Conservation (phyloP, 1,139 yeast species). For the Starmera stellimalicola region DNA sequence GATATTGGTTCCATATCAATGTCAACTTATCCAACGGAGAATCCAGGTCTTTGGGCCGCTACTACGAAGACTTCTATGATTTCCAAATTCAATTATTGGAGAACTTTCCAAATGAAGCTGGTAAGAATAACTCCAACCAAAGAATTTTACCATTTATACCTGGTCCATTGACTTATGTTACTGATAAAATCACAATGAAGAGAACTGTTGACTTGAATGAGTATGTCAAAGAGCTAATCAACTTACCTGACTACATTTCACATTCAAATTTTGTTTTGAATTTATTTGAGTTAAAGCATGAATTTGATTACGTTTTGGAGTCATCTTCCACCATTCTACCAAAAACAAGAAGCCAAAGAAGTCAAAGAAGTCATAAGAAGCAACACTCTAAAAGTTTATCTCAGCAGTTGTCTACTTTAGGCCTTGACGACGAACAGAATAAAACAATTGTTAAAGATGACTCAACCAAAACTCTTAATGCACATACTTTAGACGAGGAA, state of each 20-base stretch:
- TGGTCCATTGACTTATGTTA: conserved; percentile 89
- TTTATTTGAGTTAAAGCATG: conserved; percentile 52
- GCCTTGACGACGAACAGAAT: conserved; percentile 19
- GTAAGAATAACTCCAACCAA: conserved; percentile 37
- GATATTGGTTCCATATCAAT: conserved; percentile 79
- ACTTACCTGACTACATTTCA: conserved; percentile 71
- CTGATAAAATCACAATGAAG: conserved; percentile 78
- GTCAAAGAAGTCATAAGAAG: conserved; percentile 5
- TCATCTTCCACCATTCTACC: background rate
- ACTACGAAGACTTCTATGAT: conserved; percentile 93
- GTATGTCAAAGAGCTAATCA: conserved; percentile 66
- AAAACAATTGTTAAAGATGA: conserved; percentile 18
- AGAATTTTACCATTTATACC: conserved; percentile 92
- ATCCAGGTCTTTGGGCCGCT: conserved; percentile 68
- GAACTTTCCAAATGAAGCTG: conserved; percentile 88
- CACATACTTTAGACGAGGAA: conserved; percentile 1
- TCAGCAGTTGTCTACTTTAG: conserved; percentile 35
- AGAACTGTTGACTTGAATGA: conserved; percentile 79
- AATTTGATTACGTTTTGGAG: conserved; percentile 31
- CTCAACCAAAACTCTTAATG: conserved; percentile 13
- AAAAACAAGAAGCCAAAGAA: background rate
- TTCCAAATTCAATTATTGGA: conserved; percentile 80
- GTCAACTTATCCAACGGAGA: conserved; percentile 65
- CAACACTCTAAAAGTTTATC: conserved; percentile 19
- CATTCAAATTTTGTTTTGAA: conserved; percentile 58